phyloP scores from a whole-genome alignment of 164 flowering plant genomes.

The Vitis amurensis region DNA sequence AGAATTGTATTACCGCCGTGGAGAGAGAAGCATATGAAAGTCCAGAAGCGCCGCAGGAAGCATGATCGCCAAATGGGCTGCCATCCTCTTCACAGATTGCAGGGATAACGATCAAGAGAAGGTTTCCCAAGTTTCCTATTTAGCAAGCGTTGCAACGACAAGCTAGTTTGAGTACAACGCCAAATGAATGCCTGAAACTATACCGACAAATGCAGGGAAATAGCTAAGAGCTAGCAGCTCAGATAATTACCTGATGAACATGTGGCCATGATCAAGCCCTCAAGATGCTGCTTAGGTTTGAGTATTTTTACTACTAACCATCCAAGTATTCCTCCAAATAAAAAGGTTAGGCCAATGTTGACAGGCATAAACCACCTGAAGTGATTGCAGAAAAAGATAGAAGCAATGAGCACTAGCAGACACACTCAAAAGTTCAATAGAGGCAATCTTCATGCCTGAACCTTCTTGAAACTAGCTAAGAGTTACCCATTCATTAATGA shows the following conservation, averaged over 20 bases:
- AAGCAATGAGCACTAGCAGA: neutral
- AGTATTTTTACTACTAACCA: conserved; percentile 77
- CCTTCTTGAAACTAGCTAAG: too few species aligned
- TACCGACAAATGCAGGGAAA: neutral
- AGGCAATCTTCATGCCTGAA: neutral
- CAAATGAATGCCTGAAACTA: neutral
- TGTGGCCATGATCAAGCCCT: conserved; percentile 74
- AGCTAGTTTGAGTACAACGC: neutral
- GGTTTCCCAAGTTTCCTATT: conserved; percentile 86
- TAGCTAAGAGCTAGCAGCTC: neutral
- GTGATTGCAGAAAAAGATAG: neutral
- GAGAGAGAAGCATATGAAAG: conserved; percentile 91
- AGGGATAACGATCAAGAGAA: conserved; percentile 76
- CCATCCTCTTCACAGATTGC: conserved; percentile 77
- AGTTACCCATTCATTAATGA: too few species aligned
- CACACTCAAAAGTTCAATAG: neutral
- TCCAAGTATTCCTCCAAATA: conserved; percentile 77
- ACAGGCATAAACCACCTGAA: conserved; percentile 98
- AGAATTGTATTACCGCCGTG: conserved; percentile 69
- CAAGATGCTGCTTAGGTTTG: conserved; percentile 65
- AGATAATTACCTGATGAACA: conserved; percentile 71
- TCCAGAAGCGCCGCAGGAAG: conserved; percentile 50
- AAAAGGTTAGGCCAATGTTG: conserved; percentile 70
- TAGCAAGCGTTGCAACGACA: neutral
- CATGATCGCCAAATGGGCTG: conserved; percentile 65